Evolutionary conservation across 768 basidiomycete genomes (phyloP).

Genomic region (Tulasnella sp.): DNA sequence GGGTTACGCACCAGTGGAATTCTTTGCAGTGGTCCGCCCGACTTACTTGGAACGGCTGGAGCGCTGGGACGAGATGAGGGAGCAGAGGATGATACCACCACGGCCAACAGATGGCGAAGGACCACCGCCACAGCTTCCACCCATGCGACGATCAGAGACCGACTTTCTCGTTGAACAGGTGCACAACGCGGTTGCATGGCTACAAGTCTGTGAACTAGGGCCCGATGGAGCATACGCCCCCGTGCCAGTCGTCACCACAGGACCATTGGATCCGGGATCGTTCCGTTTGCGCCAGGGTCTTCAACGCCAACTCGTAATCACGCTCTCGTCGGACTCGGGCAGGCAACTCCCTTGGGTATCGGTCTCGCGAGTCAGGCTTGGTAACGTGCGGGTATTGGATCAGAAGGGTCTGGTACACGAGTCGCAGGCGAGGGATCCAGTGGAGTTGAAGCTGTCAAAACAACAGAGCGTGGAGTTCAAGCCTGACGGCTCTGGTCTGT

Average conservation of each 20-base stretch:
- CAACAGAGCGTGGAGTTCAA: constrained; percentile 65
- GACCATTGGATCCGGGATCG: constrained; percentile 65
- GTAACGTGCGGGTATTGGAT: constrained; percentile 78
- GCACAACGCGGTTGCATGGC: constrained; percentile 83
- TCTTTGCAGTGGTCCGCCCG: constrained; percentile 73
- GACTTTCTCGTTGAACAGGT: constrained; percentile 80
- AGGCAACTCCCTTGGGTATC: constrained; percentile 80
- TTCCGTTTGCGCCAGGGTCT: constrained; percentile 89
- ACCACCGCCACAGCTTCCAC: constrained; percentile 26
- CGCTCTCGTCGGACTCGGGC: constrained; percentile 79
- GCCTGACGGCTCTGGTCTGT: constrained; percentile 67
- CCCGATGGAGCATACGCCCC: constrained; percentile 75
- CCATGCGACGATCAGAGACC: constrained; percentile 84
- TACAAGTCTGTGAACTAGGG: constrained; percentile 78
- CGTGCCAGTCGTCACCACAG: constrained; percentile 69
- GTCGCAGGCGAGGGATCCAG: constrained; percentile 55
- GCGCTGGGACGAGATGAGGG: constrained; percentile 88
- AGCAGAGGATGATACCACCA: constrained; percentile 38
- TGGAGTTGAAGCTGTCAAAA: constrained; percentile 62
- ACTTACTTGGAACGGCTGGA: constrained; percentile 83
- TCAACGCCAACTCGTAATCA: constrained; percentile 69
- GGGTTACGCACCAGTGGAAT: constrained; percentile 77
- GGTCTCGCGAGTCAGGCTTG: constrained; percentile 61
- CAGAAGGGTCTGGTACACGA: constrained; percentile 72
- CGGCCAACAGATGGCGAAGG: constrained; percentile 25